Base-by-base conservation (phyloP, 2,329 filamentous ascomycete genomes). In the Rugonectria rugulosa region DNA sequence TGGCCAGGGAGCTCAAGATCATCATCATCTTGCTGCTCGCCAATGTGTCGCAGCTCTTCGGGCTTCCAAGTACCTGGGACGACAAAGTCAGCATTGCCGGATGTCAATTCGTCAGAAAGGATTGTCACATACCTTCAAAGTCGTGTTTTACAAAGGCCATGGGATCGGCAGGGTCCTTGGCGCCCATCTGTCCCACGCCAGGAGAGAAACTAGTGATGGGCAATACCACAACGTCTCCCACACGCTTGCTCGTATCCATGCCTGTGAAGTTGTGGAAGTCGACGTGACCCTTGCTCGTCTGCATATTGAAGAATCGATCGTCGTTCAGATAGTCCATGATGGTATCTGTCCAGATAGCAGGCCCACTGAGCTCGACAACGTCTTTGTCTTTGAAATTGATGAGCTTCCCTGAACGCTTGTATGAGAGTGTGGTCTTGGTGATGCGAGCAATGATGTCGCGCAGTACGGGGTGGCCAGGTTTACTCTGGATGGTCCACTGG, bases 61-160 rank as follows among this genome's bases (percentile, higher is more conserved):
- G 89, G 88, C 72, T 92, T 92, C 88, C 88, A 92, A 4, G 87
- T 88, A 43, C 88, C 88, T 91, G 66, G 20, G 5, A 5, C 20
- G 6, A 9, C 17, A 8, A n/a, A 32, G 36, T 59, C 32, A 61
- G 37, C 24, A 45, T 42, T 24, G 8, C 8, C n/a, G 19, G n/a
- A 7, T n/a, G 14, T 31, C 8, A n/a, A 7, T 2, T 32, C 34
- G 27, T n/a, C 21, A 2, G 26, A 37, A 17, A 17, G 24, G 14
- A 2, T 5, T 10, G 36, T 11, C 4, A 20, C 82, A 64, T 78
- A 96, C 94, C 95, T 80, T 96, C 91, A 73, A 99, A 99, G 51
- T 92, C 88, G 77, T 99, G 95, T 77, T 95, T 93, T 58, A 99
- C 95, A 79, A 96, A 98, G 2, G 95, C 95, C 91, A 97, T 94